These are phyloP conservation scores for Claviceps spartinae DNA, from an alignment of 2,329 filamentous ascomycete species.

Conservation along the genomic window DNA sequence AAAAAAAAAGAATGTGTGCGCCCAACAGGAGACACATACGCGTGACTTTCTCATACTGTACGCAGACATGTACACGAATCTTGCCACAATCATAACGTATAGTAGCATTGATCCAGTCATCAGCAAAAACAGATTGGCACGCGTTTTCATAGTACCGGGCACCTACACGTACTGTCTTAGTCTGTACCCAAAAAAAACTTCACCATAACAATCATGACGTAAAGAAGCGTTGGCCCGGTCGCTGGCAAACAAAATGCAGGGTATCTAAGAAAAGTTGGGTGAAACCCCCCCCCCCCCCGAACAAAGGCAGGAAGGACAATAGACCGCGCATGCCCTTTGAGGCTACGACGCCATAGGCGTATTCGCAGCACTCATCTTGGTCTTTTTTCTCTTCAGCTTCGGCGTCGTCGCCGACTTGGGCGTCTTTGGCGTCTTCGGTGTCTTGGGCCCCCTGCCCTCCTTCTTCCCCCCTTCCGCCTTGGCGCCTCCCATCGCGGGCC, in stretches of 20 bases:
- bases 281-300: not conserved
- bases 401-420: conserved; percentile 26
- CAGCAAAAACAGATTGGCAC: not conserved
- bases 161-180: no score
- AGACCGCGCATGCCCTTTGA: not conserved
- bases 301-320: not conserved
- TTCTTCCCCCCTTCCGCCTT: conserved; percentile 31
- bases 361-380: conserved; percentile 25
- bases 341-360: conserved; percentile 19
- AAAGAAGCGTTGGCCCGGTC: no score
- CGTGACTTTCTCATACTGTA: not conserved
- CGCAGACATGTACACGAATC: not conserved
- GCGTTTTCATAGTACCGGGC: no score
- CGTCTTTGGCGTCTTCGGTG: conserved; percentile 28
- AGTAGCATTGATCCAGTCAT: not conserved
- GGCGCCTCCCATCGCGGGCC: conserved; percentile 22
- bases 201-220: no score
- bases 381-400: conserved; percentile 35
- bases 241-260: not conserved
- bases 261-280: not conserved
- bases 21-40: no score
- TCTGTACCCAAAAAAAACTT: no score
- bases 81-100: not conserved
- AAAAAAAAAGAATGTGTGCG: no score
- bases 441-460: conserved; percentile 32